Conservation (phyloP, 345 rosid genomes). For the Arabidopsis arenosa region DNA sequence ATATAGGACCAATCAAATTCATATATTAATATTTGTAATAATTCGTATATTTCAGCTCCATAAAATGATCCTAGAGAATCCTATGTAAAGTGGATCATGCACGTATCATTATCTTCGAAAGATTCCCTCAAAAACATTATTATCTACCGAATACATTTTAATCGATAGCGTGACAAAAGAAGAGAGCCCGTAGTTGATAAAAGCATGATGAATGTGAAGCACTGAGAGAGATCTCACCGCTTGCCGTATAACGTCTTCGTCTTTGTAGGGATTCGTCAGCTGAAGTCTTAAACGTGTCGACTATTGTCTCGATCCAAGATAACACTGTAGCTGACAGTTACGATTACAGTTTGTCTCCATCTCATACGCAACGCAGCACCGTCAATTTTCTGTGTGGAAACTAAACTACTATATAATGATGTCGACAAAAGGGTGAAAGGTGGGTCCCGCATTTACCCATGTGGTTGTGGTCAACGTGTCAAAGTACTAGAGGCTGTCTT, state of each 20-base stretch:
- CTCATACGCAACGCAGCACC: conserved; percentile 36
- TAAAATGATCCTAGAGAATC: not conserved
- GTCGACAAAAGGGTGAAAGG: not conserved
- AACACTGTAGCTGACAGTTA: conserved; percentile 33
- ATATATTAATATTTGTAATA: not conserved
- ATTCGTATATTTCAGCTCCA: not conserved
- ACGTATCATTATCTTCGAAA: conserved; percentile 4
- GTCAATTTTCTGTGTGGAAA: conserved; percentile 30
- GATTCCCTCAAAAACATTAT: not conserved
- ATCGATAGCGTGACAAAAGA: conserved; percentile 28
- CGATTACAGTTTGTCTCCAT: conserved; percentile 38
- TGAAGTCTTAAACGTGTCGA: conserved; percentile 33
- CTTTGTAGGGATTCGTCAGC: conserved; percentile 26
- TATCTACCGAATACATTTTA: conserved; percentile 14
- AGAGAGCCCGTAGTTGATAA: conserved; percentile 1
- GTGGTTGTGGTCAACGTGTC: conserved; percentile 44
- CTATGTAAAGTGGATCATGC: conserved; percentile 1
- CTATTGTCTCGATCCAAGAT: conserved; percentile 20
- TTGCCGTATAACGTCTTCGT: conserved; percentile 26
- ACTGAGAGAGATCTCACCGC: conserved; percentile 14
- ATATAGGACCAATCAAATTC: not conserved
- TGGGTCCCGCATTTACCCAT: conserved; percentile 32
- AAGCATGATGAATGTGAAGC: conserved; percentile 38
- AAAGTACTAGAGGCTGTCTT: conserved; percentile 19
- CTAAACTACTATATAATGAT: conserved; percentile 14